Percentiles rank a stretch among this genome's conserved stretches.
Evolutionary conservation across 2,329 filamentous ascomycete genomes (phyloP).

Genomic region (Xylariaceae sp.): DNA sequence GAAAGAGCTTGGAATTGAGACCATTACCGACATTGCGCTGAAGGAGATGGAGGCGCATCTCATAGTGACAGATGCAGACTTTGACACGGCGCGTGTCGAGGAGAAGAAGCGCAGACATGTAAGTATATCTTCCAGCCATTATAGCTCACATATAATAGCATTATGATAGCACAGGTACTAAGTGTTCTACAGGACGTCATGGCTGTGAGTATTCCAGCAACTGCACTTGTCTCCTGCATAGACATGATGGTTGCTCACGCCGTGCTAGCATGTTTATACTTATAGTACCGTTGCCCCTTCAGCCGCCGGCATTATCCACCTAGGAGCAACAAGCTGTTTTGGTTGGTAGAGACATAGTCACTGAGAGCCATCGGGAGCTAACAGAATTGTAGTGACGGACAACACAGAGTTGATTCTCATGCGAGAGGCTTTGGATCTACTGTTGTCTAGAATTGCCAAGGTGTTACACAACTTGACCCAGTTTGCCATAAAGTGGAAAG

Average conservation of each 20-base stretch:
- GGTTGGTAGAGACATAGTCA: too few species aligned
- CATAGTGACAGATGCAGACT: slow-evolving; percentile 78
- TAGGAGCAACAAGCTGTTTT: slow-evolving; percentile 54
- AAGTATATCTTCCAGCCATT: too few species aligned
- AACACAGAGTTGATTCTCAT: slow-evolving; percentile 79
- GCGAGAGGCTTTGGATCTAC: slow-evolving; percentile 74
- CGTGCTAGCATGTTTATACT: slow-evolving; percentile 74
- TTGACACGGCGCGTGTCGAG: slow-evolving; percentile 75
- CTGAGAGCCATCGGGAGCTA: too few species aligned
- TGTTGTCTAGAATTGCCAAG: slow-evolving; percentile 79
- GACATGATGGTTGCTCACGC: too few species aligned
- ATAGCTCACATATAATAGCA: too few species aligned
- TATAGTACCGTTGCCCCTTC: slow-evolving; percentile 63
- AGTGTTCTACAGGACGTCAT: slow-evolving; percentile 56
- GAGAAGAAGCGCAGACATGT: slow-evolving; percentile 73
- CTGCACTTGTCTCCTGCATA: too few species aligned
- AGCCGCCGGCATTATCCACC: slow-evolving; percentile 79
- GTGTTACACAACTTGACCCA: slow-evolving; percentile 75
- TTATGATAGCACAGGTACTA: too few species aligned
- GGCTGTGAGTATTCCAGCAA: slow-evolving; percentile 54
- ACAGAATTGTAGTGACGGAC: slow-evolving; percentile 66
- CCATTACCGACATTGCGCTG: slow-evolving; percentile 76
- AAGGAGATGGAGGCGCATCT: slow-evolving; percentile 78
- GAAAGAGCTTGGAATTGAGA: slow-evolving; percentile 76
- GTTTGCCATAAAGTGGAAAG: slow-evolving; percentile 71